Evolutionary conservation across 164 flowering plant genomes (phyloP).

Genomic region (Akebia trifoliata): DNA sequence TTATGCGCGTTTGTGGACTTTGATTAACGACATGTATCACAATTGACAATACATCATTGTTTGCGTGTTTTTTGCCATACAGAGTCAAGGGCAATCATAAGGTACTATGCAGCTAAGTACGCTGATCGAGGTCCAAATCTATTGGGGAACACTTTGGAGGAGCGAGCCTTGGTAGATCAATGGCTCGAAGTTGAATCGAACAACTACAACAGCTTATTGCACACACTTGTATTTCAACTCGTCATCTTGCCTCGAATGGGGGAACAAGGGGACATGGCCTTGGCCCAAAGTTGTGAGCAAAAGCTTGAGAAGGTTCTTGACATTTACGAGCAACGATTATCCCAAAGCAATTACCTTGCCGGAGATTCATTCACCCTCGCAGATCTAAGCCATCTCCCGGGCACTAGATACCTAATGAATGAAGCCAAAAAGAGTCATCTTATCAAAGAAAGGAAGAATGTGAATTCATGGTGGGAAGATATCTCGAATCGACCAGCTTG

Average conservation of each 20-base stretch:
- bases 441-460: conserved; percentile 40
- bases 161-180: conserved; percentile 65
- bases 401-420: conserved; percentile 31
- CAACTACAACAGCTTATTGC: conserved; percentile 50
- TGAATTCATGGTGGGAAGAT: conserved; percentile 66
- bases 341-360: conserved; percentile 46
- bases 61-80: not conserved
- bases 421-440: conserved; percentile 40
- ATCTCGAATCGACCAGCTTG: conserved; percentile 64
- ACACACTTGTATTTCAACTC: conserved; percentile 40
- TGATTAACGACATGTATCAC: too few relatives aligned
- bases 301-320: conserved; percentile 60
- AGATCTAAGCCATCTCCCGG: conserved; percentile 60
- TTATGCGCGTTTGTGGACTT: too few relatives aligned
- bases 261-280: conserved; percentile 25
- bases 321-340: conserved; percentile 48
- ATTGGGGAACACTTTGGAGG: conserved; percentile 49
- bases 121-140: conserved; percentile 42
- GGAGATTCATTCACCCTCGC: conserved; percentile 56
- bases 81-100: conserved; percentile 80
- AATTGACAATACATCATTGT: too few relatives aligned
- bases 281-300: conserved; percentile 30
- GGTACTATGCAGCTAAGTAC: conserved; percentile 61
- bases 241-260: conserved; percentile 53
- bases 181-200: conserved; percentile 85